A percentile compares a stretch with the other conserved stretches of the same genome.
These are phyloP conservation scores for Leptosphaerulina australis DNA, from an alignment of 2,329 filamentous ascomycete genomes.

Conservation along the genomic window DNA sequence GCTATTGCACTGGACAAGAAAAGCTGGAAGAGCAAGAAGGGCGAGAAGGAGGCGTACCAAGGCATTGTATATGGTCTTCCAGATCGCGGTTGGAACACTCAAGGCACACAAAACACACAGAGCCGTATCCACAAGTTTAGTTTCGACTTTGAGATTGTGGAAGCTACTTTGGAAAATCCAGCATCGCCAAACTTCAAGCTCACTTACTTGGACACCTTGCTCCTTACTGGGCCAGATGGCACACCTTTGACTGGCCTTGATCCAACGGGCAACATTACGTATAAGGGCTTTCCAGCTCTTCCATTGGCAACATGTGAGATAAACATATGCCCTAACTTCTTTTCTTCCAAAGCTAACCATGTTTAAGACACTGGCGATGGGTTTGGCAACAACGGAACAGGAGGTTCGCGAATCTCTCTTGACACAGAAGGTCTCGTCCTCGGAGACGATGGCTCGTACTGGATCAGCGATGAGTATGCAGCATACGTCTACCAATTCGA, in stretches of 20 bases:
- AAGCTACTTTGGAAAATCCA: conserved; percentile 60
- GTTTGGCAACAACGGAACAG: conserved; percentile 66
- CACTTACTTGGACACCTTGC: conserved; percentile 67
- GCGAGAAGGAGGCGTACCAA: conserved; percentile 57
- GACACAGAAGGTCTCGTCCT: conserved; percentile 72
- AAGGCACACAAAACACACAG: conserved; percentile 71
- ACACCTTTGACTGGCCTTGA: conserved; percentile 59
- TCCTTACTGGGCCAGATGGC: conserved; percentile 67
- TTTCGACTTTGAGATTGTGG: conserved; percentile 62
- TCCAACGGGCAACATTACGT: conserved; percentile 47
- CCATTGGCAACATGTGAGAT: conserved; percentile 63
- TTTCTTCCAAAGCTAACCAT: neutral
- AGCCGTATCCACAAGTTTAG: conserved; percentile 71
- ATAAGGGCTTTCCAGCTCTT: conserved; percentile 64
- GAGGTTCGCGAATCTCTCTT: conserved; percentile 64
- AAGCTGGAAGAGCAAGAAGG: conserved; percentile 63
- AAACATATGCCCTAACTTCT: too few species aligned
- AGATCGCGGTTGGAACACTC: conserved; percentile 75
- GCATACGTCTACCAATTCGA: conserved; percentile 73
- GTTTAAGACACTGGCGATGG: conserved; percentile 64
- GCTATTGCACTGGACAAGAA: conserved; percentile 66
- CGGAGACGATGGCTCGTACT: conserved; percentile 65
- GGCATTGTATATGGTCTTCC: conserved; percentile 69
- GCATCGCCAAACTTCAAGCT: conserved; percentile 66
- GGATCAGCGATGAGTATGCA: conserved; percentile 68